Conservation (phyloP, 495 filamentous ascomycete species). For the Aspergillus steynii region DNA sequence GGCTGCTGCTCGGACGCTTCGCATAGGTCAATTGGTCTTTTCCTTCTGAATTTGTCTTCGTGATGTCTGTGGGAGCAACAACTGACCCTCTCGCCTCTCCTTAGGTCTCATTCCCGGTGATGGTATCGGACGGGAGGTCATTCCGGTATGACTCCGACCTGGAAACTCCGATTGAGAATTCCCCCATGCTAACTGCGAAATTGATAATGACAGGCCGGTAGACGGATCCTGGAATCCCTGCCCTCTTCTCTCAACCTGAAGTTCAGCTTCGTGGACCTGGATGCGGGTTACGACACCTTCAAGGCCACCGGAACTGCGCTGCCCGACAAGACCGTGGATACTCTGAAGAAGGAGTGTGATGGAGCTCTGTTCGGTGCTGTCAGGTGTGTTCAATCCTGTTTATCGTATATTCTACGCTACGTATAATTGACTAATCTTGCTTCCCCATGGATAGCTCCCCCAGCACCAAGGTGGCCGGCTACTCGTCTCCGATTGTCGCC, state of each 20-base stretch:
- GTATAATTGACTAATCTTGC: constrained; percentile 10
- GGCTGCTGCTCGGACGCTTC: constrained; percentile 57
- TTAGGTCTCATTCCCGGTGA: constrained; percentile 95
- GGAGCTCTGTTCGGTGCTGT: constrained; percentile 97
- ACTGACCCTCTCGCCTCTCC: constrained; percentile 24
- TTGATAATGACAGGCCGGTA: constrained; percentile 61
- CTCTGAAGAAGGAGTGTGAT: constrained; percentile 84
- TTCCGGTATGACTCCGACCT: constrained; percentile 59
- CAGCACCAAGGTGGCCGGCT: constrained; percentile 82
- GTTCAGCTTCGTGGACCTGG: constrained; percentile 89
- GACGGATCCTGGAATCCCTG: constrained; percentile 85
- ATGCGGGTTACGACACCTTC: constrained; percentile 92
- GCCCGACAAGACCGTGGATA: constrained; percentile 85
- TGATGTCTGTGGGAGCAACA: constrained; percentile 14
- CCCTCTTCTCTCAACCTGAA: constrained; percentile 79
- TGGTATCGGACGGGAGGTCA: constrained; percentile 97
- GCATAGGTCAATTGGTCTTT: constrained; percentile 49
- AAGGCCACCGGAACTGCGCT: constrained; percentile 82
- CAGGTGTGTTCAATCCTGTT: constrained; percentile 44
- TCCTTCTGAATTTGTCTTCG: not conserved
- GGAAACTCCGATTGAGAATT: constrained; percentile 12
- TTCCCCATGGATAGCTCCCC: constrained; percentile 60
- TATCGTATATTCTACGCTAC: not conserved
- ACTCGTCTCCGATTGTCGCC: constrained; percentile 96
- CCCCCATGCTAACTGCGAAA: constrained; percentile 15